phyloP scores from a whole-genome alignment of 2,329 filamentous ascomycete species.

The Ophiocordyceps australis region DNA sequence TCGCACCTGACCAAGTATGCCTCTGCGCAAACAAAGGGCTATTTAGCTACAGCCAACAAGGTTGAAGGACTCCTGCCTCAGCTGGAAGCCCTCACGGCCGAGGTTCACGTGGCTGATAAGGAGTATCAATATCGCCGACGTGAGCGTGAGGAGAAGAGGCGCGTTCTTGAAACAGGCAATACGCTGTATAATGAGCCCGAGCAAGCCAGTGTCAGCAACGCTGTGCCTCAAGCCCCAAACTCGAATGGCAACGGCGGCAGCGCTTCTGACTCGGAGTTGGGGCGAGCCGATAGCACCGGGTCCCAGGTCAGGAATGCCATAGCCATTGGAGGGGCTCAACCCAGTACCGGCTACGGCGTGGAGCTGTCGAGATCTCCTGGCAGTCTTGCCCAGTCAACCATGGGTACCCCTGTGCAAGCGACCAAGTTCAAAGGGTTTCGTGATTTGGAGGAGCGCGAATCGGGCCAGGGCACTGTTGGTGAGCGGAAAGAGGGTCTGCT shows the following conservation, averaged over 20 bases:
- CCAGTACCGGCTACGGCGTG: slow-evolving; percentile 9
- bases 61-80: slow-evolving; percentile 78
- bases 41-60: slow-evolving; percentile 68
- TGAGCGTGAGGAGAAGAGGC: slow-evolving; percentile 89
- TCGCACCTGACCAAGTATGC: slow-evolving; percentile 91
- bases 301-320: slow-evolving; percentile 42
- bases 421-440: slow-evolving; percentile 78
- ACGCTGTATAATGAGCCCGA: slow-evolving; percentile 56
- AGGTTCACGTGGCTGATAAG: slow-evolving; percentile 89
- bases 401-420: slow-evolving; percentile 31
- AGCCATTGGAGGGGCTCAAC: slow-evolving; percentile 21
- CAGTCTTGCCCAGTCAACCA: slow-evolving; percentile 23
- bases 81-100: slow-evolving; percentile 68
- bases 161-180: slow-evolving; percentile 76
- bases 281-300: slow-evolving; percentile 55
- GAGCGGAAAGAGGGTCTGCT: slow-evolving; percentile 85
- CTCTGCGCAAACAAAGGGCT: slow-evolving; percentile 71
- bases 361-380: slow-evolving; percentile 41
- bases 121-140: slow-evolving; percentile 89
- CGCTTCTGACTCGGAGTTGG: slow-evolving; percentile 49
- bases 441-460: slow-evolving; percentile 73
- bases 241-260: slow-evolving; percentile 27
- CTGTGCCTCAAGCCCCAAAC: slow-evolving; percentile 9
- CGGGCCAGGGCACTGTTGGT: slow-evolving; percentile 27
- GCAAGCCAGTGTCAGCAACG: slow-evolving; percentile 23